These are phyloP conservation scores for Mucor circinelloides DNA, from an alignment of 371 early-diverging fungal species.

Conservation along the genomic window DNA sequence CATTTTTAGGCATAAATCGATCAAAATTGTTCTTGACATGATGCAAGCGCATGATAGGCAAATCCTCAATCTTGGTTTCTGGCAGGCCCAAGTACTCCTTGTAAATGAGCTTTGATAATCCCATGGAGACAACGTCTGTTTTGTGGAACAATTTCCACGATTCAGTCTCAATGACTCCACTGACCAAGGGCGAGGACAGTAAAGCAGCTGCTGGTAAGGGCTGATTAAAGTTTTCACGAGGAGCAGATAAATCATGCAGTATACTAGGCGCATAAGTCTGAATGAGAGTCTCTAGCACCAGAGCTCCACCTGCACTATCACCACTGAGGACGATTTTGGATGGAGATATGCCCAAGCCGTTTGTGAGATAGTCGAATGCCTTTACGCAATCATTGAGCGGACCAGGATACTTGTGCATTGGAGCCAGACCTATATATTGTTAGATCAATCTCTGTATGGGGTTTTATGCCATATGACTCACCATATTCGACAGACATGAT, in stretches of 20 bases:
- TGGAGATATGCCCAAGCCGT: constrained; percentile 34
- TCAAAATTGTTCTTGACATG: constrained; percentile 25
- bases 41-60: constrained; percentile 31
- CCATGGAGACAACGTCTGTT: constrained; percentile 28
- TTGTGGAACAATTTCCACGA: constrained; percentile 36
- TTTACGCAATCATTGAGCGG: constrained; percentile 48
- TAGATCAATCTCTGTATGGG: too few species aligned
- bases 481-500: constrained; percentile 60
- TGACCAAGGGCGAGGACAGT: constrained; percentile 36
- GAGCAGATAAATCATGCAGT: constrained; percentile 17
- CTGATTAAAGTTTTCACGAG: constrained; percentile 24
- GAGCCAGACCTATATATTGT: constrained; percentile 34
- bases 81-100: constrained; percentile 39
- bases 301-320: constrained; percentile 42
- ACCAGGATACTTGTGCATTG: constrained; percentile 47
- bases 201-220: constrained; percentile 40
- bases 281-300: constrained; percentile 35
- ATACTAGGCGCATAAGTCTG: constrained; percentile 32
- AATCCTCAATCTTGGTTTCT: constrained; percentile 22
- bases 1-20: constrained; percentile 35
- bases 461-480: constrained; percentile 4
- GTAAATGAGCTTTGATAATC: constrained; percentile 28
- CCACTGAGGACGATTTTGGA: constrained; percentile 40
- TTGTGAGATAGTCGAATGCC: constrained; percentile 50
- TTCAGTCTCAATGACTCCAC: constrained; percentile 26